Evolutionary conservation across 345 rosid species (phyloP).

Genomic region (Erysimum cheiranthoides): DNA sequence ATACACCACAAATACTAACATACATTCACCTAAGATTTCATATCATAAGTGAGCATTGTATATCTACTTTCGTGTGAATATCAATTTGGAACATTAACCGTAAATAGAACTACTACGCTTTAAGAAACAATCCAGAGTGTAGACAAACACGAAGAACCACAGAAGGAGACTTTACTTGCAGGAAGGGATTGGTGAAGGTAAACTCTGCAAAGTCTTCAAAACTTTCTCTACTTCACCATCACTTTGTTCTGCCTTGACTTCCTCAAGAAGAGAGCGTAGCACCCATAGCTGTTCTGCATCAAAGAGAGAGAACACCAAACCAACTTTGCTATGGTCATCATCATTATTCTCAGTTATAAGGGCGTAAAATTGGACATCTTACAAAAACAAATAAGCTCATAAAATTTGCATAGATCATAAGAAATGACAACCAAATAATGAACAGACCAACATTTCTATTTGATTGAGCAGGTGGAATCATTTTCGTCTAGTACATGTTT

Average conservation of each 20-base stretch:
- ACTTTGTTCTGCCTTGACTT: slow-evolving; percentile 59
- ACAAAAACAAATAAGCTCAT: not conserved
- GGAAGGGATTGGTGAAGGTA: slow-evolving; percentile 79
- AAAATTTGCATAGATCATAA: not conserved
- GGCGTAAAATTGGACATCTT: not conserved
- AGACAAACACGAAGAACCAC: slow-evolving; percentile 13
- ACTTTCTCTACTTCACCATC: slow-evolving; percentile 96
- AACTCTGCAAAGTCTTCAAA: slow-evolving; percentile 69
- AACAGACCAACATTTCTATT: not conserved
- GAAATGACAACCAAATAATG: not conserved
- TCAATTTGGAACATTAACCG: not conserved
- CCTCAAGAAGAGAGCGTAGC: slow-evolving; percentile 92
- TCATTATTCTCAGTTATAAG: not conserved
- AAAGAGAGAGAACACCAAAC: slow-evolving; percentile 38
- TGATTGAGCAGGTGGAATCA: slow-evolving; percentile 14
- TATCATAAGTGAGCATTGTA: not conserved
- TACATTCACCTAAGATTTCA: not conserved
- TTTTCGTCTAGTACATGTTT: slow-evolving; percentile 58
- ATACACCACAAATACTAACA: not conserved
- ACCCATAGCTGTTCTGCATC: slow-evolving; percentile 98
- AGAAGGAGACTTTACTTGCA: slow-evolving; percentile 56
- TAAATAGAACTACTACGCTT: slow-evolving; percentile 13
- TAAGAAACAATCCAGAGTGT: not conserved
- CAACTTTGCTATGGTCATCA: slow-evolving; percentile 29
- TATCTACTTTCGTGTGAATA: not conserved